These are phyloP conservation scores for Pezicula rhizophila DNA, from an alignment of 2,329 filamentous ascomycete genomes.

Conservation along the genomic window DNA sequence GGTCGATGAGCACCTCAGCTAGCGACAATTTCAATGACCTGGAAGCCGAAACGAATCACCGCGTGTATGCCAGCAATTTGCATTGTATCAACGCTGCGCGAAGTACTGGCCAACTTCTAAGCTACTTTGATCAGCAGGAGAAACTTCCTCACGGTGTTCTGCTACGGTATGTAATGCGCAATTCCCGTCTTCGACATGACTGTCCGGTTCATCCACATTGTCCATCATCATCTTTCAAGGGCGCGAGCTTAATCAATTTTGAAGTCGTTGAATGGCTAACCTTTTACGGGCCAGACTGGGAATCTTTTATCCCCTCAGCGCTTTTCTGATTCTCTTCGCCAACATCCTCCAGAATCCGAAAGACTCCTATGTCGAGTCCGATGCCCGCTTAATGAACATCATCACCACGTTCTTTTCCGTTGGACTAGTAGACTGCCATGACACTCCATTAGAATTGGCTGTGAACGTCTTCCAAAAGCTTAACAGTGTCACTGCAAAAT, in stretches of 20 bases:
- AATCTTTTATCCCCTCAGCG: conserved; percentile 88
- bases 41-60: not conserved
- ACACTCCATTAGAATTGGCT: not conserved
- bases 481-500: not conserved
- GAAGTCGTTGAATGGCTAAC: too few species aligned
- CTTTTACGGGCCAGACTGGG: conserved; percentile 57
- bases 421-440: not conserved
- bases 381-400: conserved; percentile 79
- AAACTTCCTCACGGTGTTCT: not conserved
- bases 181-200: not conserved
- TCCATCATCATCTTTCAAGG: too few species aligned
- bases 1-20: not conserved
- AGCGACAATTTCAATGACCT: not conserved
- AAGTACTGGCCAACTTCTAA: not conserved
- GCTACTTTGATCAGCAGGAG: not conserved
- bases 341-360: conserved; percentile 91
- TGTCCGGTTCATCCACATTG: too few species aligned
- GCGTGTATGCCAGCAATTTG: not conserved
- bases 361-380: conserved; percentile 75
- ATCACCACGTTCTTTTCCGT: conserved; percentile 36
- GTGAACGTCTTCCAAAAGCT: not conserved
- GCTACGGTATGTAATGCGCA: not conserved
- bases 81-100: not conserved
- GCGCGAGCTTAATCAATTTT: too few species aligned
- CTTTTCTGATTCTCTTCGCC: conserved; percentile 85